phyloP scores from a whole-genome alignment of 768 basidiomycete species.

The Nidularia sp. region DNA sequence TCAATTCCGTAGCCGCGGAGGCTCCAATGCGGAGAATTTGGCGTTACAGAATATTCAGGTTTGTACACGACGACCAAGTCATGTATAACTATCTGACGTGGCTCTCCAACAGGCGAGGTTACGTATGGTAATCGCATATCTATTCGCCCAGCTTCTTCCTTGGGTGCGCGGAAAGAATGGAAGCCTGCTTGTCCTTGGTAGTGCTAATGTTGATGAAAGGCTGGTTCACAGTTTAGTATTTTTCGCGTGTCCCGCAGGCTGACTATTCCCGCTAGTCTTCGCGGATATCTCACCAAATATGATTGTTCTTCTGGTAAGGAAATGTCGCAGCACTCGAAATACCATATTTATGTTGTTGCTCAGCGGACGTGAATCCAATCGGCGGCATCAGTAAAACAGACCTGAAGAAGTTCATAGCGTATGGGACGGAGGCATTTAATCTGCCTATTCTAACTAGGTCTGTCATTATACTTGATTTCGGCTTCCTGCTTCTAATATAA shows the following conservation, averaged over 20 bases:
- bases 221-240: conserved; percentile 15
- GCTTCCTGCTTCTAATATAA: not conserved
- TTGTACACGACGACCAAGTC: conserved; percentile 13
- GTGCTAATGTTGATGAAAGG: conserved; percentile 99
- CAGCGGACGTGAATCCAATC: conserved; percentile 97
- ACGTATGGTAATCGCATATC: conserved; percentile 90
- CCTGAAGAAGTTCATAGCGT: conserved; percentile 91
- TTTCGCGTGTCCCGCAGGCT: not conserved
- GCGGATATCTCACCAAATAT: conserved; percentile 97
- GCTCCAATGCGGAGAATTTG: conserved; percentile 83
- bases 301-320: conserved; percentile 83
- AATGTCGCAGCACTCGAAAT: not conserved
- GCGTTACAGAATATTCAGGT: conserved; percentile 97
- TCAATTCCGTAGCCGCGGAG: conserved; percentile 84
- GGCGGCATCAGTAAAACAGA: conserved; percentile 98
- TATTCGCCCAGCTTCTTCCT: conserved; percentile 93
- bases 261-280: conserved; percentile 48
- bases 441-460: conserved; percentile 81
- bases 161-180: conserved; percentile 85
- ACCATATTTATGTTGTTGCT: conserved; percentile 1
- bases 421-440: conserved; percentile 73
- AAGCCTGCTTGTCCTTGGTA: conserved; percentile 91
- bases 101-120: conserved; percentile 62
- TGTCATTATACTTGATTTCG: conserved; percentile 5
- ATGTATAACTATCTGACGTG: not conserved